Conservation (phyloP, 345 rosid genomes). For the Hibiscus mutabilis region DNA sequence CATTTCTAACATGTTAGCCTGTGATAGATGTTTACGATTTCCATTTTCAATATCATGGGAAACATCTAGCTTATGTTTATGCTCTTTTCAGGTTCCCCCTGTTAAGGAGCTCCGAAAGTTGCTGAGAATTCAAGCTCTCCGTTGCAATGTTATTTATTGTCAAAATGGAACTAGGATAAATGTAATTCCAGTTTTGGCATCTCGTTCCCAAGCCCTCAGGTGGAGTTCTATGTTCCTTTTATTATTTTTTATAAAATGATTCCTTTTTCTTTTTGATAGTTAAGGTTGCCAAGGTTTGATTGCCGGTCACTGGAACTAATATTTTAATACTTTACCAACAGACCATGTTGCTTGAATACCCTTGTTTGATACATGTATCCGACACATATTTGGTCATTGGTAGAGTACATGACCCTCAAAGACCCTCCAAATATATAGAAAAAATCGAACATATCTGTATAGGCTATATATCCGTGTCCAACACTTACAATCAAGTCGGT, state of each 20-base stretch:
- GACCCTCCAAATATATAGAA: neutral
- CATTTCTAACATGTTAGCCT: neutral
- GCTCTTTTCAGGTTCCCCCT: constrained; percentile 53
- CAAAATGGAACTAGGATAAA: constrained; percentile 78
- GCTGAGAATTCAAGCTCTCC: constrained; percentile 84
- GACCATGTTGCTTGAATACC: neutral
- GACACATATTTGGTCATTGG: neutral
- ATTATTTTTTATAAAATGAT: neutral
- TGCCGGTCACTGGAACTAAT: no score
- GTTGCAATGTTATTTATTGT: constrained; percentile 77
- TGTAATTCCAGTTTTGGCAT: constrained; percentile 62
- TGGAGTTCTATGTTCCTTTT: constrained; percentile 15
- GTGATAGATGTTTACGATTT: neutral
- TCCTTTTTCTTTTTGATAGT: neutral
- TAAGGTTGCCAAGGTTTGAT: neutral
- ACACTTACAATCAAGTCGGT: no score
- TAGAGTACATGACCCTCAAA: neutral
- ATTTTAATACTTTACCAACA: no score
- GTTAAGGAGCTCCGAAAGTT: constrained; percentile 79
- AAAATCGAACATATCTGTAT: neutral
- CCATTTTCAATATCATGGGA: neutral
- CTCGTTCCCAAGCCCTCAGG: constrained; percentile 16
- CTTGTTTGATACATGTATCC: neutral
- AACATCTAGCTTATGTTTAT: neutral
- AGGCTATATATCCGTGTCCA: neutral